Base-by-base conservation (phyloP, 345 rosid species). In the Eucalyptus paniculata region DNA sequence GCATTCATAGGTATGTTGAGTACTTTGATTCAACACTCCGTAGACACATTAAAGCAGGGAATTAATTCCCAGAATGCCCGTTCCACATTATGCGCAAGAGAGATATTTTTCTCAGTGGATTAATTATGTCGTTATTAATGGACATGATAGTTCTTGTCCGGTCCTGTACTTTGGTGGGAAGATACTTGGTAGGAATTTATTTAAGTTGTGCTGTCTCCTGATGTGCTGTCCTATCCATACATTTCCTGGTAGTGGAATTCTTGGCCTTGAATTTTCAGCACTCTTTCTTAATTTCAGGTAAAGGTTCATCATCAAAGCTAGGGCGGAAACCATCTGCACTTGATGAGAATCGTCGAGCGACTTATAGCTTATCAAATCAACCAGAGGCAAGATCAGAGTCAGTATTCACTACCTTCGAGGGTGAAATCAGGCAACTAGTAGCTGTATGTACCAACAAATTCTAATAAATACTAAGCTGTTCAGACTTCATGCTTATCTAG, bases 351-450 rank as follows among this genome's bases (percentile, higher is more conserved):
- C 93, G 90, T 28, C 97, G 97, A 56, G 94, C 93, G 8, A 96
- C 97, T 28, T 97, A 94, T 90, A 94, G 91, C 89, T 89, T 89
- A 85, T 91, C 93, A 80, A 92, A 90, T 91, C 96, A 93, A 90
- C 95, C 93, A 26, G 87, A 82, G 24, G 92, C 90, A 47, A 89
- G 91, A 91, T 90, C 94, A 32, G 98, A 95, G 50, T 94, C 97
- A n/a, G 93, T 95, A 90, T 95, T 97, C 94, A 92, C 98, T 81
- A 96, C 99, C 51, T 97, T 96, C 50, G 98, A 97, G 90, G 91
- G 95, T 86, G 99, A 95, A 94, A 92, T 92, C 91, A 95, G 94
- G 96, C 96, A 97, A 92, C 94, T 97, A 60, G 94, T 97, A 90
- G 94, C 97, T 91, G 99, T 96, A 96, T 89, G 98, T 92, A 72